These are phyloP conservation scores for Dendrostoma leiphaemia DNA, from an alignment of 2,329 filamentous ascomycete species.

Conservation along the genomic window DNA sequence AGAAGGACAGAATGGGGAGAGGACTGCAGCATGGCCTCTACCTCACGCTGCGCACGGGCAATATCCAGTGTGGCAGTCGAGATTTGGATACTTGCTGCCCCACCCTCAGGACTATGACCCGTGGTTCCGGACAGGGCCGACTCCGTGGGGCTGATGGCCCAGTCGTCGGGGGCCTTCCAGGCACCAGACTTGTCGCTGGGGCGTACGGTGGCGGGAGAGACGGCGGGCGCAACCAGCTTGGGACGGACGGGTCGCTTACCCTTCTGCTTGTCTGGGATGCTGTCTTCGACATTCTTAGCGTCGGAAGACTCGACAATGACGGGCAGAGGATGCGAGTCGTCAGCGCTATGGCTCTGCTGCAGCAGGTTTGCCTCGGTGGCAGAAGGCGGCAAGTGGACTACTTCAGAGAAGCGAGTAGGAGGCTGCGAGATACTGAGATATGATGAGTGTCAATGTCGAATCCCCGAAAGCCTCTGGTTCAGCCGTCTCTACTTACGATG, in stretches of 20 bases:
- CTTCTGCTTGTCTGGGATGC: conserved; percentile 18
- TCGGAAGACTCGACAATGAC: neutral
- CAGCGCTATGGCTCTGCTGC: neutral
- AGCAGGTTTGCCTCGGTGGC: neutral
- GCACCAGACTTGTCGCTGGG: conserved; percentile 8
- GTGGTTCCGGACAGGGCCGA: conserved; percentile 5
- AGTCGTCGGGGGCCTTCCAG: conserved; percentile 19
- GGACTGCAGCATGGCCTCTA: conserved; percentile 54
- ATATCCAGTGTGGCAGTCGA: conserved; percentile 28
- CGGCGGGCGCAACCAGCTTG: conserved; percentile 21
- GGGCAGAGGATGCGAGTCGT: conserved; percentile 5
- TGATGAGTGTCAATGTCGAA: neutral
- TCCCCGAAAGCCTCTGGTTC: neutral
- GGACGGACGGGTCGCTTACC: conserved; percentile 28
- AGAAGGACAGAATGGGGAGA: conserved; percentile 50
- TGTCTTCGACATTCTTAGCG: neutral
- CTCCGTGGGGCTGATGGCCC: conserved; percentile 17
- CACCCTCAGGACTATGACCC: neutral
- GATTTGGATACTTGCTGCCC: conserved; percentile 18
- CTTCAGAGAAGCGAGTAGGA: conserved; percentile 1
- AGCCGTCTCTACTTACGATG: neutral
- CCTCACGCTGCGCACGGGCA: conserved; percentile 47
- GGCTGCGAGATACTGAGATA: neutral
- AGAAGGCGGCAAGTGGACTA: neutral
- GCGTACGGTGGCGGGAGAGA: conserved; percentile 7